Conservation (phyloP, 331 rosid species). For the Acacia pycnantha region DNA sequence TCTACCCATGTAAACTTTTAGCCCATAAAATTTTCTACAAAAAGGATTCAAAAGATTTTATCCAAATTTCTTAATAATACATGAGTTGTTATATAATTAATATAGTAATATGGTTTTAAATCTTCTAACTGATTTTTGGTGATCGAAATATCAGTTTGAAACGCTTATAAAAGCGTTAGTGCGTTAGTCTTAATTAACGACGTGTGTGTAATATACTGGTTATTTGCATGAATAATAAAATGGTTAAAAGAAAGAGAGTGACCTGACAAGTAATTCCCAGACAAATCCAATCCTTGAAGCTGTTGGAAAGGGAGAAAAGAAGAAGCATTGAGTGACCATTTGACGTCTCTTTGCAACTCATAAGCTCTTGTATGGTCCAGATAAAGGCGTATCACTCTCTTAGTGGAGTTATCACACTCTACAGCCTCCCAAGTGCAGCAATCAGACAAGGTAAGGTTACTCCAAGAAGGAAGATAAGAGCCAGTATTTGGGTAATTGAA, state of each 20-base stretch:
- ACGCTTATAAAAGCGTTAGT: too few species aligned
- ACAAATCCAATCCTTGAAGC: neutral
- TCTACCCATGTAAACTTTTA: too few species aligned
- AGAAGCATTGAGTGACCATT: constrained; percentile 1
- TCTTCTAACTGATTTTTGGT: too few species aligned
- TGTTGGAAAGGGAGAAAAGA: neutral
- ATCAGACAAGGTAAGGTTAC: neutral
- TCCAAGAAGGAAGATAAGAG: neutral
- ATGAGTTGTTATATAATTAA: too few species aligned
- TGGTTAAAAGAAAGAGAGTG: neutral
- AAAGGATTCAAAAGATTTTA: too few species aligned
- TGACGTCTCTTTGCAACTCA: neutral
- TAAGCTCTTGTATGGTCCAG: neutral
- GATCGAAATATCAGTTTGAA: too few species aligned
- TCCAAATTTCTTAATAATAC: too few species aligned
- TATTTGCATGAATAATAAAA: neutral
- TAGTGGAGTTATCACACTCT: neutral
- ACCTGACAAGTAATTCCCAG: neutral
- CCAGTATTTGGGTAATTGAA: neutral
- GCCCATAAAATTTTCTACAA: too few species aligned
- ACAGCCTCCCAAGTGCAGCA: constrained; percentile 5
- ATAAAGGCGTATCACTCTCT: neutral
- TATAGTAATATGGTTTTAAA: too few species aligned
- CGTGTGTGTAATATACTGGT: too few species aligned
- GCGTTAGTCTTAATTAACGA: too few species aligned